Evolutionary conservation across 2,329 filamentous ascomycete species (phyloP).

Genomic region (Periconia sp.): DNA sequence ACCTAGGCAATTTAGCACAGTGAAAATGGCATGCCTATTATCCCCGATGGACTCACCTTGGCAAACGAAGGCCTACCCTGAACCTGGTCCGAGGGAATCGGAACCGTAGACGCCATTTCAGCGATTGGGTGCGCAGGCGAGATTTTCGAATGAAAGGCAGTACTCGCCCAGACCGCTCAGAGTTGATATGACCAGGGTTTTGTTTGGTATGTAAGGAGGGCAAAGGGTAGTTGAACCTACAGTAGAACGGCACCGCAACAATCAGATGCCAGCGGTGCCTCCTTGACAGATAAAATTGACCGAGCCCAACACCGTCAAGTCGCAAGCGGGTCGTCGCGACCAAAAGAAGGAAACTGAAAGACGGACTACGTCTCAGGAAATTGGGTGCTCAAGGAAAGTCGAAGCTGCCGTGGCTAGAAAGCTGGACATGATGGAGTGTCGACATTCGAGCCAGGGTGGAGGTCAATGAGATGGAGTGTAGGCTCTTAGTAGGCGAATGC

Average conservation of each 20-base stretch:
- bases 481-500: background rate
- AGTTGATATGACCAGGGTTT: no score
- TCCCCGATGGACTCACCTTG: slow-evolving; percentile 63
- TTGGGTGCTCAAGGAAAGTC: slow-evolving; percentile 60
- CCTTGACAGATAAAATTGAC: slow-evolving; percentile 26
- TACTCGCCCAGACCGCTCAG: no score
- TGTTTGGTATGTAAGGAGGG: no score
- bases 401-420: slow-evolving; percentile 52
- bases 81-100: slow-evolving; percentile 34
- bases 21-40: background rate
- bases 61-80: slow-evolving; percentile 72
- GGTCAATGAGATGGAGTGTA: slow-evolving; percentile 8
- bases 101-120: slow-evolving; percentile 44
- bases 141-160: no score
- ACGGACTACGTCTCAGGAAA: slow-evolving; percentile 47
- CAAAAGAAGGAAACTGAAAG: slow-evolving; percentile 39
- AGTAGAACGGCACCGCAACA: no score
- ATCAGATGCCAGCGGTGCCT: no score
- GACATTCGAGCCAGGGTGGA: slow-evolving; percentile 47
- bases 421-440: slow-evolving; percentile 57
- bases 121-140: no score
- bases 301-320: slow-evolving; percentile 30
- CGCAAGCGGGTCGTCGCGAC: slow-evolving; percentile 27
- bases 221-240: no score
- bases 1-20: slow-evolving; percentile 40